phyloP scores from a whole-genome alignment of 139 green algal genomes.

The Chlorella sp. region DNA sequence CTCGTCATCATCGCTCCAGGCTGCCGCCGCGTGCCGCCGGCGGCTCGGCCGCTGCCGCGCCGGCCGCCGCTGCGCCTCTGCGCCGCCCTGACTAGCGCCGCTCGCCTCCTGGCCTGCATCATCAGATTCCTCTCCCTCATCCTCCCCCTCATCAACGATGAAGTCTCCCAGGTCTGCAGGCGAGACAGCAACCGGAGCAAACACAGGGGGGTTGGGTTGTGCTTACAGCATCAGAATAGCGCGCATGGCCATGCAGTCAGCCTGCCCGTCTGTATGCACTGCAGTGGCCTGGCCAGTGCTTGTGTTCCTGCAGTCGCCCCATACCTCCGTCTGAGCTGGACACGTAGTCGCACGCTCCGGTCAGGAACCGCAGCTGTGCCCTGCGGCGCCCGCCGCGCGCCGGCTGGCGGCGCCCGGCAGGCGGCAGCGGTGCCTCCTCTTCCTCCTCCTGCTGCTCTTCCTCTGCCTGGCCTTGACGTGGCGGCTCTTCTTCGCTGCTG shows the following conservation, averaged over 20 bases:
- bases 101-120: too few species aligned
- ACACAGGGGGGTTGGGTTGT: not conserved
- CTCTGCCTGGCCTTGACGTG: not conserved
- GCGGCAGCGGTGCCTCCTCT: not conserved
- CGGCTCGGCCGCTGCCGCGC: too few species aligned
- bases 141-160: not conserved
- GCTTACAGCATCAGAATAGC: too few species aligned
- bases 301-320: not conserved
- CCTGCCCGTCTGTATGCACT: too few species aligned
- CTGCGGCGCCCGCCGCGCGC: not conserved
- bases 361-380: not conserved
- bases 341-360: constrained; percentile 2
- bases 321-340: too few species aligned
- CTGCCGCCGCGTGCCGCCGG: too few species aligned
- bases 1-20: not conserved
- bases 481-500: too few species aligned
- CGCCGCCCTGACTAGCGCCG: too few species aligned
- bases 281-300: not conserved
- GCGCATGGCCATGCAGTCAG: too few species aligned
- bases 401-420: not conserved
- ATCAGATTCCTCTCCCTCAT: not conserved
- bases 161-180: constrained; percentile 12
- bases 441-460: not conserved
- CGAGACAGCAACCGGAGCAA: not conserved
- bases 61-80: too few species aligned